Conservation (phyloP, 768 basidiomycete species). For the Agaricus sinodeliciosus region DNA sequence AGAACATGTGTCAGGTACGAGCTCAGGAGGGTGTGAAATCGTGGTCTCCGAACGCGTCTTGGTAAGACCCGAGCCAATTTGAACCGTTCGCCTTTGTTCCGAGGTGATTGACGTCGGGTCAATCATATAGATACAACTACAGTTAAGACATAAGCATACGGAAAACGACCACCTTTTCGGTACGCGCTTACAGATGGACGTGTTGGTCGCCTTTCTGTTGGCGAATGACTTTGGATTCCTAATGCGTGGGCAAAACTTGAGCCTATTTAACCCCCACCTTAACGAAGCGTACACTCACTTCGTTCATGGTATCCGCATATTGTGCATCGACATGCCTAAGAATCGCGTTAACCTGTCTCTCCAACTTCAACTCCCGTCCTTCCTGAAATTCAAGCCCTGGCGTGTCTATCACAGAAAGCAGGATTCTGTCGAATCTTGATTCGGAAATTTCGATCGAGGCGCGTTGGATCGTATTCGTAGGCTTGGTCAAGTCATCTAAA, state of each 20-base stretch:
- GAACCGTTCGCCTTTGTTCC: conserved; percentile 36
- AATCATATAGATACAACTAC: conserved; percentile 79
- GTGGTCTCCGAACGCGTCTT: conserved; percentile 65
- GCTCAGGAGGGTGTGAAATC: conserved; percentile 48
- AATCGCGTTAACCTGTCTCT: conserved; percentile 67
- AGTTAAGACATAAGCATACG: conserved; percentile 10
- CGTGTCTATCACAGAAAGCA: conserved; percentile 80
- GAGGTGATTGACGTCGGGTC: conserved; percentile 70
- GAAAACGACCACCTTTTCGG: conserved; percentile 2
- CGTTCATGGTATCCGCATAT: conserved; percentile 83
- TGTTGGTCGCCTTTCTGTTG: conserved; percentile 87
- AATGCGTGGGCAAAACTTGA: conserved; percentile 2
- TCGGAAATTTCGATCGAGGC: conserved; percentile 80
- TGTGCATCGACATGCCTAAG: conserved; percentile 77
- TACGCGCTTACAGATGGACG: conserved; percentile 67
- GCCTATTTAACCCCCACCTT: not conserved
- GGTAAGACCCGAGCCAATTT: conserved; percentile 32
- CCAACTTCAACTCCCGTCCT: conserved; percentile 70
- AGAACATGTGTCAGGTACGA: conserved; percentile 47
- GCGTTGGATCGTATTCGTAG: conserved; percentile 57
- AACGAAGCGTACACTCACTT: conserved; percentile 40
- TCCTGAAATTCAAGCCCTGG: conserved; percentile 75
- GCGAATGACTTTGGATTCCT: conserved; percentile 88
- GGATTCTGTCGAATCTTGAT: conserved; percentile 70
- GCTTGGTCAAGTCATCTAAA: conserved; percentile 51